Evolutionary conservation across 75 land plant genomes (phyloP).

Genomic region (Pinus tabuliformis): DNA sequence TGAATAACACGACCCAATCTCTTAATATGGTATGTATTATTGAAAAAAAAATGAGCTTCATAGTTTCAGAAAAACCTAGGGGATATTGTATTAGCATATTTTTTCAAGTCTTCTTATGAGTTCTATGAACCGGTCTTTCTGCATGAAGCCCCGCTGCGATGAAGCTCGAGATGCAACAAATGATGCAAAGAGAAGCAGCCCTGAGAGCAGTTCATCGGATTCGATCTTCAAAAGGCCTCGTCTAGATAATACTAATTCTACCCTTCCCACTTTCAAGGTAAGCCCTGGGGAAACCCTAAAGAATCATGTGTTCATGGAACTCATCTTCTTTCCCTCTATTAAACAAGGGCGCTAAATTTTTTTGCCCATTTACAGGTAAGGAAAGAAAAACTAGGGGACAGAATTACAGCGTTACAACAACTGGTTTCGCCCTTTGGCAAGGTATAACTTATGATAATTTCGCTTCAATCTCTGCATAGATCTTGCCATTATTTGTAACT

Average conservation of each 20-base stretch:
- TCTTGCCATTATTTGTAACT: too few species aligned
- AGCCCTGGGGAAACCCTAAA: neutral
- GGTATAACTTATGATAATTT: constrained; percentile 19
- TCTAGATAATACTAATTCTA: neutral
- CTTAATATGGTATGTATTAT: neutral
- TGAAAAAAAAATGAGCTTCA: neutral
- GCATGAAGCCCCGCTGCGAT: constrained; percentile 4
- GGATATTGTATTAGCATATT: too few species aligned
- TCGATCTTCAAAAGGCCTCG: constrained; percentile 5
- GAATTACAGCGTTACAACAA: constrained; percentile 79
- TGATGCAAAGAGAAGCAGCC: neutral
- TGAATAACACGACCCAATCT: neutral
- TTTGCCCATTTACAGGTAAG: constrained; percentile 32
- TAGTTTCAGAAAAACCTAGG: too few species aligned
- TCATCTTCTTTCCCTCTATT: too few species aligned
- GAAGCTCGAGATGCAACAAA: neutral
- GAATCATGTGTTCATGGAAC: too few species aligned
- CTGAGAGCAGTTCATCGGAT: constrained; percentile 6
- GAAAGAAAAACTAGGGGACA: constrained; percentile 75
- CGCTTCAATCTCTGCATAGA: too few species aligned
- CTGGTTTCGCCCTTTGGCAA: constrained; percentile 87
- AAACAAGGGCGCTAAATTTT: too few species aligned
- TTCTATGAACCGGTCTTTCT: neutral
- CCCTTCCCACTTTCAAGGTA: constrained; percentile 6
- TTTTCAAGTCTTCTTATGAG: neutral